Base-by-base conservation (phyloP, 176 grass and related monocot genomes). In the Elymus sibiricus region DNA sequence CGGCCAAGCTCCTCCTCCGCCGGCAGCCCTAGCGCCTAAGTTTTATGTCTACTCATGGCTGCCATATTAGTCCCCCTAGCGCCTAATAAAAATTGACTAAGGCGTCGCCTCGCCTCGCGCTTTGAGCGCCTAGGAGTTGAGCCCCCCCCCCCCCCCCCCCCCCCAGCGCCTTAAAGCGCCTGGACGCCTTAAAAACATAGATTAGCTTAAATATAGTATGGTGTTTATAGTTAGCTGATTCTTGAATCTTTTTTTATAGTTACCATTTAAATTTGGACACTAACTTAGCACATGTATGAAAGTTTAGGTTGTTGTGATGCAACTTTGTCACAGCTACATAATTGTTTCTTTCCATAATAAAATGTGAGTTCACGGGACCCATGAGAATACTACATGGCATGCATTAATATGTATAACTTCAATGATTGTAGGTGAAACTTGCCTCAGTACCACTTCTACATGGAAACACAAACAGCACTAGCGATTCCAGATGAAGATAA, bases 401-500 rank as follows among this genome's bases (percentile, higher is more conserved):
- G n/a, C 42, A 17, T 24, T 86, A 64, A 82, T 66, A 29, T 42
- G 5, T 29, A 27, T 76, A n/a, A 38, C 59, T 61, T 80, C 31
- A 19, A 64, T 65, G 27, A 25, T 68, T 84, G 38, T 86, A 95
- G 94, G 91, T 95, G 77, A 93, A 93, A 73, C 84, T 95, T 76
- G 81, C 76, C 43, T 60, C 89, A 95, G 27, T 93, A 95, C 40
- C 77, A 91, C 67, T 95, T 93, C 80, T 95, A 95, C 76, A 95
- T 95, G 94, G 94, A 95, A 76, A 95, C 89, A 72, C 91, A 95
- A 16, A 85, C 91, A 29, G 40, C 91, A 47, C 51, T 95, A 10
- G 91, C 91, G 16, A 59, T 93, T 77, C 94, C 94, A 66, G 94
- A 95, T 70, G 94, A 93, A 86, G 79, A 97, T 84, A 90, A 93